Percentiles rank a stretch among this genome's conserved stretches.
phyloP scores from a whole-genome alignment of 441 rosid genomes.

The Adansonia madagascariensis region DNA sequence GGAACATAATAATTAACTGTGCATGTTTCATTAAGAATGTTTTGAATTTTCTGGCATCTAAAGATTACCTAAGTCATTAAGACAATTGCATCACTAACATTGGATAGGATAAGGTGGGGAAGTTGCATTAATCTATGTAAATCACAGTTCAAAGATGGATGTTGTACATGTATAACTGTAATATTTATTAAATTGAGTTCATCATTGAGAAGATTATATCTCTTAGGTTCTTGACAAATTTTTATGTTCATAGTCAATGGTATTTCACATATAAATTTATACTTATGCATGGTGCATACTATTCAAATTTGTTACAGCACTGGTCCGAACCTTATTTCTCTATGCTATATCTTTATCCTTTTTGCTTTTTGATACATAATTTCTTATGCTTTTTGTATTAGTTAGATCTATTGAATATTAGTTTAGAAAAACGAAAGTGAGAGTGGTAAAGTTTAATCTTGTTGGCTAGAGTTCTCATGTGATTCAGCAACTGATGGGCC shows the following conservation, averaged over 20 bases:
- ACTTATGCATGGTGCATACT: neutral
- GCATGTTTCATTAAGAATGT: slow-evolving; percentile 16
- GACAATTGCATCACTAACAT: neutral
- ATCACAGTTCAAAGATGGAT: neutral
- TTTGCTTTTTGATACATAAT: neutral
- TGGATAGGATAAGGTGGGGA: neutral
- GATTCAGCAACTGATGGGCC: neutral
- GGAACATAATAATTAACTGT: neutral
- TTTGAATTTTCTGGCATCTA: slow-evolving; percentile 2
- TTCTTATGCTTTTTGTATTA: neutral
- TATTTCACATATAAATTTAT: neutral
- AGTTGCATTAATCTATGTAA: neutral
- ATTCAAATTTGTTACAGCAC: neutral
- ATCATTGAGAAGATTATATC: neutral
- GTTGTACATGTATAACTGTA: slow-evolving; percentile 1
- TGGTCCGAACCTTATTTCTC: neutral
- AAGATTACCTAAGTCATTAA: neutral
- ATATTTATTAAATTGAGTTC: neutral
- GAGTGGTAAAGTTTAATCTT: neutral
- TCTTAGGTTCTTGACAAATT: neutral
- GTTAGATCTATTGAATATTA: neutral
- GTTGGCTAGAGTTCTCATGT: neutral
- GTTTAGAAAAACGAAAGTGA: neutral
- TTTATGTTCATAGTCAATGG: slow-evolving; percentile 9
- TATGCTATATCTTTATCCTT: neutral